A percentile compares a stretch with the other conserved stretches of the same genome.
Evolutionary conservation across 2,329 filamentous ascomycete species (phyloP).

Genomic region (Tolypocladium ovalisporum): DNA sequence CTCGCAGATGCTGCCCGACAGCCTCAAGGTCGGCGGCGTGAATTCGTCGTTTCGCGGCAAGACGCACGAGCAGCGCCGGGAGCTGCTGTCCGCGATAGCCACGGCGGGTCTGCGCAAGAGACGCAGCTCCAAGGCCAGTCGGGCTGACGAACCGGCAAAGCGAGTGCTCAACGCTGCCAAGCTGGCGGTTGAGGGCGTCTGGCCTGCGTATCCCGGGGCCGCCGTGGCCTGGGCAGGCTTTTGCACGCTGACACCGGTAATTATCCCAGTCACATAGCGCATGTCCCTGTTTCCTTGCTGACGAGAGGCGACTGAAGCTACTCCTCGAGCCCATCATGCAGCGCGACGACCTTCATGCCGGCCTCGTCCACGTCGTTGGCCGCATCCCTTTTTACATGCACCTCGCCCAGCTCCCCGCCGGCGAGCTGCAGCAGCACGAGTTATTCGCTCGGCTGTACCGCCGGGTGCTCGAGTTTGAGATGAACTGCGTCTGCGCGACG

Average conservation of each 20-base stretch:
- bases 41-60: constrained; percentile 12
- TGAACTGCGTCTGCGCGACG: constrained; percentile 27
- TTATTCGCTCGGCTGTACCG: constrained; percentile 17
- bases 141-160: constrained; percentile 16
- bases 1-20: constrained; percentile 21
- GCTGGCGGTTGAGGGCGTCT: constrained; percentile 13
- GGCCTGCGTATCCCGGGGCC: constrained; percentile 15
- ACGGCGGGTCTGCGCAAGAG: constrained; percentile 17
- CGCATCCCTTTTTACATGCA: constrained; percentile 24
- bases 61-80: constrained; percentile 14
- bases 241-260: constrained; percentile 25
- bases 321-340: constrained; percentile 23
- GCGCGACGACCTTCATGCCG: constrained; percentile 16
- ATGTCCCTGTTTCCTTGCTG: neutral
- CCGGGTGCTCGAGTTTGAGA: constrained; percentile 24
- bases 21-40: constrained; percentile 17
- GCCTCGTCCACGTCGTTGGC: constrained; percentile 19
- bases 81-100: constrained; percentile 18
- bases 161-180: constrained; percentile 16
- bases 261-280: constrained; percentile 1
- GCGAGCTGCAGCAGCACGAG: constrained; percentile 10
- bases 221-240: constrained; percentile 24
- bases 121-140: constrained; percentile 14
- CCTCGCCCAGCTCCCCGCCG: constrained; percentile 13
- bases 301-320: constrained; percentile 13